These are phyloP conservation scores for Picochlorum sp. DNA, from an alignment of 139 green algal species.

Conservation along the genomic window DNA sequence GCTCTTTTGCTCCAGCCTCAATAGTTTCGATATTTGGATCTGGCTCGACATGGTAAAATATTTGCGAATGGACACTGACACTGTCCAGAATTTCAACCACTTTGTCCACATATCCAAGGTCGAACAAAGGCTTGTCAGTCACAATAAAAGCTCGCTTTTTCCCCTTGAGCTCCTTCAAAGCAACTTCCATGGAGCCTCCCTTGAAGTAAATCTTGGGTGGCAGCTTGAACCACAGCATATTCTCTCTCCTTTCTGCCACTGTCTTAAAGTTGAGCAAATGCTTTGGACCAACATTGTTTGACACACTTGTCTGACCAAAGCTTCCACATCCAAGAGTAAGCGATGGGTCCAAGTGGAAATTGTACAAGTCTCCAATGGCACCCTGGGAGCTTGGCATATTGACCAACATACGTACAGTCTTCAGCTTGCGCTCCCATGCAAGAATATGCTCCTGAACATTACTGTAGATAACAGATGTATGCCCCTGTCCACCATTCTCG, in stretches of 20 bases:
- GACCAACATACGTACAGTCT: conserved; percentile 55
- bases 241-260: conserved; percentile 43
- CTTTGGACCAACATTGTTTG: conserved; percentile 48
- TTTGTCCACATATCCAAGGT: conserved; percentile 43
- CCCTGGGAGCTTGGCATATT: conserved; percentile 47
- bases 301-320: conserved; percentile 50
- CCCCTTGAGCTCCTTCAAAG: conserved; percentile 33
- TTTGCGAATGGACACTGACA: conserved; percentile 34
- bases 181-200: conserved; percentile 41
- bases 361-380: conserved; percentile 48
- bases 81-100: conserved; percentile 27
- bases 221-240: conserved; percentile 56
- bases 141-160: conserved; percentile 50
- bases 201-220: conserved; percentile 50
- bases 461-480: conserved; percentile 5
- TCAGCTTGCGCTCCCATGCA: conserved; percentile 18
- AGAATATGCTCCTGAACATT: neutral
- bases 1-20: neutral
- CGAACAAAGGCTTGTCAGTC: conserved; percentile 49
- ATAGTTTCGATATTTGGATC: neutral
- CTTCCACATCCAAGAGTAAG: conserved; percentile 57
- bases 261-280: conserved; percentile 63
- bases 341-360: conserved; percentile 62
- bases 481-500: neutral
- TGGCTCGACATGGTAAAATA: conserved; percentile 34